Base-by-base conservation (phyloP, 352 stramenopile species). In the Plasmopara muralis region DNA sequence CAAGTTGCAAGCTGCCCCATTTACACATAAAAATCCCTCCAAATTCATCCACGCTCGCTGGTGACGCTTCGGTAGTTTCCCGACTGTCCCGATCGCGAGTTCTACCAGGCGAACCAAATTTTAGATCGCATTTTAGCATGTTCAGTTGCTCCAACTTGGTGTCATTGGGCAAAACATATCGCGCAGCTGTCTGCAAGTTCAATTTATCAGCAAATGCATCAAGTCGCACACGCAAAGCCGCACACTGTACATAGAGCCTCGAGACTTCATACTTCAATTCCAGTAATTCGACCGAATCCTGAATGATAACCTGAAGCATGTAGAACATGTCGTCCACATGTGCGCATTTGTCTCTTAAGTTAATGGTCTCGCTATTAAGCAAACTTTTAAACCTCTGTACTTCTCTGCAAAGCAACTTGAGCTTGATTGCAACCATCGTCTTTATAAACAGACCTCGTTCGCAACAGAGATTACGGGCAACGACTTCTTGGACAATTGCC, bases 401-500 rank as follows among this genome's bases (percentile, higher is more conserved):
- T 56, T 30, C 20, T 20, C n/a, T 40, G 43, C 51, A 46, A 41
- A 74, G 33, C 38, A 66, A 43, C 6, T 37, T 52, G 9, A 74
- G 15, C 20, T 73, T 35, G 8, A 78, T 70, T 25, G 20, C 9
- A 4, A 77, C 31, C 45, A 72, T 59, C 12, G 60, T 47, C 18
- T 83, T 85, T 1, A 54, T 30, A 34, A 73, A 73, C 4, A 84
- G 43, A 13, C 48, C 61, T 14, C 31, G 29, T 9, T 51, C 62
- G 9, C 61, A 72, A 9, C 56, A 66, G 6, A 86, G 33, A 25
- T 70, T 67, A 10, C 68, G 57, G 0, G 45, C 47, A 6, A 87
- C 41, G 1, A 56, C 63, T 6, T 53, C 62, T 6, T 65, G 54
- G 1, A 87, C 74, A 9, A 87, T 50, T 7, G 72, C 42, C 76